Percentiles rank a stretch among this genome's conserved stretches.
phyloP scores from a whole-genome alignment of 371 early-diverging fungal genomes.

The Mucor sp. region DNA sequence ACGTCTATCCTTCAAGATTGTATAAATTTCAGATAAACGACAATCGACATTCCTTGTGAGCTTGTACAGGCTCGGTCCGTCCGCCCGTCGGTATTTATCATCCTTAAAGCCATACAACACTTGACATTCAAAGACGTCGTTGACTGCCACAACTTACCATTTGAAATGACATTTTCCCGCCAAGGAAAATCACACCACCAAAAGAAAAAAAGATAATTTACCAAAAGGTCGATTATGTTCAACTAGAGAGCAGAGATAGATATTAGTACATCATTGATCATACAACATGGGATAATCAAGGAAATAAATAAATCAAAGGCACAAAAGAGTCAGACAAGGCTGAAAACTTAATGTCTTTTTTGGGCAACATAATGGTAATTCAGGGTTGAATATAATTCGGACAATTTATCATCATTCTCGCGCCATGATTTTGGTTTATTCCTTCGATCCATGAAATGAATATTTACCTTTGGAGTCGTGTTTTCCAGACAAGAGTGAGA shows the following conservation, averaged over 20 bases:
- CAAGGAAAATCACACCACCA: background rate
- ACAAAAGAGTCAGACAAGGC: constrained; percentile 32
- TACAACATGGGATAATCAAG: background rate
- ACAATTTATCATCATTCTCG: constrained; percentile 30
- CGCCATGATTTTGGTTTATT: background rate
- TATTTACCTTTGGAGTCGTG: background rate
- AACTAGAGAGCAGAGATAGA: background rate
- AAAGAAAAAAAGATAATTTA: background rate
- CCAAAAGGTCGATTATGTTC: background rate
- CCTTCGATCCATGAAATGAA: background rate
- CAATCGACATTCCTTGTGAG: constrained; percentile 34
- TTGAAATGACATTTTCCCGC: background rate
- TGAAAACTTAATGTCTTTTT: constrained; percentile 34
- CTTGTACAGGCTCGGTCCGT: constrained; percentile 35
- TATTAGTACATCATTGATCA: background rate
- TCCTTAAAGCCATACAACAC: constrained; percentile 9
- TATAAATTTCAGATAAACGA: constrained; percentile 25
- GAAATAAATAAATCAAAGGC: background rate
- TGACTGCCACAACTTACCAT: constrained; percentile 8
- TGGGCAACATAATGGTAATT: constrained; percentile 39
- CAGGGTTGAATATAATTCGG: constrained; percentile 25
- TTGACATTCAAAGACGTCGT: background rate
- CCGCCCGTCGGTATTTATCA: constrained; percentile 34
- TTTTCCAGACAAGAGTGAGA: background rate
- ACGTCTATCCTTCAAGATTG: background rate